Evolutionary conservation across 2,329 filamentous ascomycete species (phyloP).

Genomic region (Colletotrichum brevisporum): DNA sequence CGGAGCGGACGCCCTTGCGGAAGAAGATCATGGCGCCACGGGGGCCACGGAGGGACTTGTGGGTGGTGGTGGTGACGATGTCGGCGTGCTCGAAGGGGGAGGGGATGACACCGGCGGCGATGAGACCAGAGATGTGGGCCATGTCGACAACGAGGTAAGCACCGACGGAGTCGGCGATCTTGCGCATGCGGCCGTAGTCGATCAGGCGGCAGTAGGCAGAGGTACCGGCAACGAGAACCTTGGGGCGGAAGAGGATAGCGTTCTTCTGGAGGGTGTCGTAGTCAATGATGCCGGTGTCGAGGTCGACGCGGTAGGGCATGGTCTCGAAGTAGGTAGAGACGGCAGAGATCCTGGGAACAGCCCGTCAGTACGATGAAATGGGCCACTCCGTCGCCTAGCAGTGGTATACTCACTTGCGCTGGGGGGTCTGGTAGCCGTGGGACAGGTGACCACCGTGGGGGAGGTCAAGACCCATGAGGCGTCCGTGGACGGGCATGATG

Average conservation of each 20-base stretch:
- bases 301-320: constrained; percentile 92
- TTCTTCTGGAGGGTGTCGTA: constrained; percentile 94
- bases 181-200: constrained; percentile 95
- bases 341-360: constrained; percentile 80
- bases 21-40: constrained; percentile 99
- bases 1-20: constrained; percentile 94
- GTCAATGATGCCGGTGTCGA: constrained; percentile 95
- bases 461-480: constrained; percentile 96
- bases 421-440: constrained; percentile 97
- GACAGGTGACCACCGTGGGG: constrained; percentile 95
- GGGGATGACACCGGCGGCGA: constrained; percentile 93
- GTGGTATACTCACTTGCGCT: constrained; percentile 78
- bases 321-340: constrained; percentile 99
- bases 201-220: constrained; percentile 98
- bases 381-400: background rate
- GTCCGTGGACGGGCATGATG: constrained; percentile 94
- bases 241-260: constrained; percentile 92
- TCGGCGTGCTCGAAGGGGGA: constrained; percentile 94
- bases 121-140: constrained; percentile 97
- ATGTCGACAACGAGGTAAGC: constrained; percentile 98
- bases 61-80: constrained; percentile 97
- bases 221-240: constrained; percentile 95
- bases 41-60: constrained; percentile 98
- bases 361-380: background rate
- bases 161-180: constrained; percentile 93